Evolutionary conservation across 768 basidiomycete species (phyloP).

Genomic region (Gymnopilus dilepis): DNA sequence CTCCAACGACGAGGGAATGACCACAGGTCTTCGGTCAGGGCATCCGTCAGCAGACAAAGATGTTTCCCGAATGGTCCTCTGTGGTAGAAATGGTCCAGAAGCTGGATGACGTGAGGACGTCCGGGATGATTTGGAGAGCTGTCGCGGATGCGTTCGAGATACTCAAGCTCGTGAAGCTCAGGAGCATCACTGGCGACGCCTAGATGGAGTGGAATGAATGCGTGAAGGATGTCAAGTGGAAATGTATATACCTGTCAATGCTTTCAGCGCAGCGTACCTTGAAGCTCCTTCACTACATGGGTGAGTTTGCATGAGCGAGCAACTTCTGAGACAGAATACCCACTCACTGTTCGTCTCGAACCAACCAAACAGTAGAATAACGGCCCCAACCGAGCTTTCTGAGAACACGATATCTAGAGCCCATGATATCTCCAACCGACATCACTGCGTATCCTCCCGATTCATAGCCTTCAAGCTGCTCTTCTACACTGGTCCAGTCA

Average conservation of each 20-base stretch:
- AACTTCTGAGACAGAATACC: no score
- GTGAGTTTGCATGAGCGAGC: not conserved
- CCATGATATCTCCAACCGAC: no score
- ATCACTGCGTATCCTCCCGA: no score
- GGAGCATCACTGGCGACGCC: constrained; percentile 47
- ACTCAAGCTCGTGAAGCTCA: constrained; percentile 20
- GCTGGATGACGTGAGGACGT: not conserved
- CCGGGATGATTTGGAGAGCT: not conserved
- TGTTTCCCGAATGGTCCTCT: not conserved
- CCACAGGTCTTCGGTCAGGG: not conserved
- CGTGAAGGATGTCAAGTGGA: not conserved
- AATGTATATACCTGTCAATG: not conserved
- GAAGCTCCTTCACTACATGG: no score
- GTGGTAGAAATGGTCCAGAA: not conserved
- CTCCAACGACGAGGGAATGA: not conserved
- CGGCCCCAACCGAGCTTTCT: constrained; percentile 58
- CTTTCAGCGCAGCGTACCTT: no score
- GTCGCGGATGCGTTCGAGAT: constrained; percentile 13
- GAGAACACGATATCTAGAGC: constrained; percentile 51
- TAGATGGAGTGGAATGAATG: constrained; percentile 30
- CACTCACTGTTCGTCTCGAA: constrained; percentile 25
- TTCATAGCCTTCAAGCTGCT: no score
- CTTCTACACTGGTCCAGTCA: no score
- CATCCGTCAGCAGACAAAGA: not conserved
- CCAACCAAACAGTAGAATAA: constrained; percentile 55